Conservation (phyloP, 164 flowering plant genomes). For the Hamamelis virginiana region DNA sequence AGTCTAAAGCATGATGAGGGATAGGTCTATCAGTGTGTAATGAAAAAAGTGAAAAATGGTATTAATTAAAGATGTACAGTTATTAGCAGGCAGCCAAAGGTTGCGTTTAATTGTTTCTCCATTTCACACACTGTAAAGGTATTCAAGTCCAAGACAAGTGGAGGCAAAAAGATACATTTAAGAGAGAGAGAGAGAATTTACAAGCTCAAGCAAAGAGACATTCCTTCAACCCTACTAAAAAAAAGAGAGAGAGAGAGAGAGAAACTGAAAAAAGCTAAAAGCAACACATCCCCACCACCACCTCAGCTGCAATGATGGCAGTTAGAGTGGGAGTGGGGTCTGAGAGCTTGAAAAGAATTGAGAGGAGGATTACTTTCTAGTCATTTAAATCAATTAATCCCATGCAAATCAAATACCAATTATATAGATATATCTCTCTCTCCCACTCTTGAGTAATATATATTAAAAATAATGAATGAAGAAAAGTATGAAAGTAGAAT, state of each 20-base stretch:
- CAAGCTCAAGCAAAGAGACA: constrained; percentile 33
- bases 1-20: too few relatives aligned
- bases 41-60: too few relatives aligned
- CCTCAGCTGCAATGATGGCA: constrained; percentile 38
- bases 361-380: constrained; percentile 8
- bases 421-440: too few relatives aligned
- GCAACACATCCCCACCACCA: constrained; percentile 23
- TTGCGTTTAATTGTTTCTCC: too few relatives aligned
- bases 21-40: too few relatives aligned
- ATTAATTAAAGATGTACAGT: too few relatives aligned
- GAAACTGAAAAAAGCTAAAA: constrained; percentile 12
- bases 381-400: constrained; percentile 31
- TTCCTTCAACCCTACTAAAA: constrained; percentile 33
- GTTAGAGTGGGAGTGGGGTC: constrained; percentile 26
- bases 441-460: constrained; percentile 12
- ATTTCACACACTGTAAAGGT: too few relatives aligned
- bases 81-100: too few relatives aligned
- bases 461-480: constrained; percentile 13
- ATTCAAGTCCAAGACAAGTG: too few relatives aligned
- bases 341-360: constrained; percentile 12
- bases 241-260: constrained; percentile 2
- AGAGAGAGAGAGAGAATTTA: too few relatives aligned
- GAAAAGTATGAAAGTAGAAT: constrained; percentile 31
- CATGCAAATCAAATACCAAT: constrained; percentile 35
- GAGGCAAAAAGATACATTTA: too few relatives aligned